Conservation (phyloP, 768 basidiomycete species). For the Mycena rebaudengoi region DNA sequence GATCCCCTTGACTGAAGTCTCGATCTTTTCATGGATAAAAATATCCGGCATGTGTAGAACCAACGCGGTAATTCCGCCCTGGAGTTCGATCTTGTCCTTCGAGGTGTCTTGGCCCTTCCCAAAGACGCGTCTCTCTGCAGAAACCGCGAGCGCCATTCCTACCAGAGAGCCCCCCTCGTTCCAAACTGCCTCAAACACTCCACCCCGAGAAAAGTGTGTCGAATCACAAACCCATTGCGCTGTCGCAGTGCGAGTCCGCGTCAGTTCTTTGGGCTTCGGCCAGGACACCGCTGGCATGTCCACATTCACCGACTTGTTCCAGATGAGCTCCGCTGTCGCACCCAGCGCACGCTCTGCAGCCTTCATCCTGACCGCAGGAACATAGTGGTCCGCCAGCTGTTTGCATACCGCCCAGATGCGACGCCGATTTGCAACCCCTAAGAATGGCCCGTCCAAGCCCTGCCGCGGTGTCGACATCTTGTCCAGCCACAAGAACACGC, state of each 20-base stretch:
- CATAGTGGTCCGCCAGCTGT: not conserved
- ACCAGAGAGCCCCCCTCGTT: not conserved
- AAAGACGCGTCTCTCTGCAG: not conserved
- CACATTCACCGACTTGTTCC: not conserved
- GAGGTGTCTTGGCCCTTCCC: not conserved
- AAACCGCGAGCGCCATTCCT: not conserved
- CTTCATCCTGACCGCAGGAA: not conserved
- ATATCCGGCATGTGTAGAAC: not conserved
- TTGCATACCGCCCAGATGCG: constrained; percentile 1
- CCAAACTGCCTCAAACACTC: not conserved
- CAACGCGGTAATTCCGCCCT: not conserved
- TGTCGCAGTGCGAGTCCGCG: not conserved
- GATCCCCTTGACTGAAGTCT: not conserved
- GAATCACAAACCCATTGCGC: not conserved
- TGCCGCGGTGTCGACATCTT: not conserved
- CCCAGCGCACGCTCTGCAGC: not conserved
- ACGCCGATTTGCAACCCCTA: not conserved
- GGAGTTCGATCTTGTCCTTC: not conserved
- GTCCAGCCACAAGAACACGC: not conserved
- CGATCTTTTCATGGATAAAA: not conserved
- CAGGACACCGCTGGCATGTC: not conserved
- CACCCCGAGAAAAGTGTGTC: not conserved
- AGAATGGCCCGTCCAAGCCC: not conserved
- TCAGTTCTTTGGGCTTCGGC: not conserved
- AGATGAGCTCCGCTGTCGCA: not conserved